Evolutionary conservation across 495 filamentous ascomycete species (phyloP), one percentile per base, ranked within the genome.

Genomic region (Penicillium pulvis): DNA sequence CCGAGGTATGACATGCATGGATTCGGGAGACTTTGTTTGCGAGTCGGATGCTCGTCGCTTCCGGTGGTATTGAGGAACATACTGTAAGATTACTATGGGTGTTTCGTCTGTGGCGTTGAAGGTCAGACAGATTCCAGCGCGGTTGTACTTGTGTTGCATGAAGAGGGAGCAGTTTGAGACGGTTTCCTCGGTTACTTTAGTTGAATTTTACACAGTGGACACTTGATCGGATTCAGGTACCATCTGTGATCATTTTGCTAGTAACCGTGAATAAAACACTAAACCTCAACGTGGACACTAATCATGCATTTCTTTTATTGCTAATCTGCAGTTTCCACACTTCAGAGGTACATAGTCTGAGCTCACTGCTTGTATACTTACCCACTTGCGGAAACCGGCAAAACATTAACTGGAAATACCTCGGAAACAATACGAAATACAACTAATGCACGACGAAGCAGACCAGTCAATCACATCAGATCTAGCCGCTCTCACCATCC

Each of bases 1-100:
- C 26, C 46, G 23, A 65, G 52, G 63, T 64, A 67, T 67, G 66
- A 64, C 64, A 67, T 69, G 64, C 66, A 69, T 66, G 56, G 53
- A 59, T 61, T 63, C 44, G 4, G 26, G 45, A 49, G 19, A 49
- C 42, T 20, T 31, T 54, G 58, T 48, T 60, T 64, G 54, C 50
- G 36, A 55, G 24, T 33, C 41, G 42, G 30, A 56, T 41, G 47
- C 35, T 51, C n/a, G 47, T 57, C 55, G 47, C 26, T 51, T 57
- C 55, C 45, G 45, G 45, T 47, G 14, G 46, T 43, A 42, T 12
- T 43, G 19, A 30, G 11, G 11, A 19, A 19, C 7, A n/a, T 42
- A 42, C 36, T 11, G 39, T 42, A 42, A 30, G 20, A 19, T 36
- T 19, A 20, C 50, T 41, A 16, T 28, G 3, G 28, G 28, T 49